phyloP scores from a whole-genome alignment of 805 yeast species.

The Candida taoyuanica region DNA sequence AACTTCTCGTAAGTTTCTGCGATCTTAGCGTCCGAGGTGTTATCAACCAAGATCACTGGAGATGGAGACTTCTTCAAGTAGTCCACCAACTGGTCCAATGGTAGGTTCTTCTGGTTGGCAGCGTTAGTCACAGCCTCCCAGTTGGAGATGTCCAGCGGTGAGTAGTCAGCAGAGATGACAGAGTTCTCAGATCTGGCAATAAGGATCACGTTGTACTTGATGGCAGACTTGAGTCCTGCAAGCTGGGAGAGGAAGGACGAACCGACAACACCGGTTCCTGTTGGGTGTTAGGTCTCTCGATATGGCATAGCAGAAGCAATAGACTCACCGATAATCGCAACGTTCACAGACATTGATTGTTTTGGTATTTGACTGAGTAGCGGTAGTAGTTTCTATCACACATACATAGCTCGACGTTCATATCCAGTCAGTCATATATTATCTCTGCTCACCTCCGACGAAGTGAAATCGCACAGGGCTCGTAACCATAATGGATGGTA shows the following conservation, averaged over 20 bases:
- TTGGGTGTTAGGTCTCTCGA: slow-evolving; percentile 1
- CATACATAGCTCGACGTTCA: too few species aligned
- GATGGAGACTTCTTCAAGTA: slow-evolving; percentile 60
- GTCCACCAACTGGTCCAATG: slow-evolving; percentile 53
- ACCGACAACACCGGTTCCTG: slow-evolving; percentile 93
- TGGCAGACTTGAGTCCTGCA: slow-evolving; percentile 49
- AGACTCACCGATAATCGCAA: slow-evolving; percentile 61
- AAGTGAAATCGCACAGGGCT: too few species aligned
- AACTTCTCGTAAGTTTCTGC: slow-evolving; percentile 77
- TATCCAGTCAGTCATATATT: too few species aligned
- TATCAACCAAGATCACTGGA: slow-evolving; percentile 87
- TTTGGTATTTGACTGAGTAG: too few species aligned
- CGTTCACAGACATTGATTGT: slow-evolving; percentile 41
- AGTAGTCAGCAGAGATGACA: slow-evolving; percentile 60
- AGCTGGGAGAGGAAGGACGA: slow-evolving; percentile 85
- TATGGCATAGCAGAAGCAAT: too few species aligned
- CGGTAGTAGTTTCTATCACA: too few species aligned
- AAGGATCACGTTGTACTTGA: slow-evolving; percentile 71
- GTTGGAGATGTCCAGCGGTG: slow-evolving; percentile 58
- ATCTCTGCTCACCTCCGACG: too few species aligned
- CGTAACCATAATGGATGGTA: too few species aligned
- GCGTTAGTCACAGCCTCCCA: slow-evolving; percentile 50
- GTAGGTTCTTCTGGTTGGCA: slow-evolving; percentile 41
- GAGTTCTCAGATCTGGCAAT: slow-evolving; percentile 75
- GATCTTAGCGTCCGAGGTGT: slow-evolving; percentile 79